Base-by-base conservation (phyloP, 2,329 filamentous ascomycete genomes). In the Incumbomyces delicatus region DNA sequence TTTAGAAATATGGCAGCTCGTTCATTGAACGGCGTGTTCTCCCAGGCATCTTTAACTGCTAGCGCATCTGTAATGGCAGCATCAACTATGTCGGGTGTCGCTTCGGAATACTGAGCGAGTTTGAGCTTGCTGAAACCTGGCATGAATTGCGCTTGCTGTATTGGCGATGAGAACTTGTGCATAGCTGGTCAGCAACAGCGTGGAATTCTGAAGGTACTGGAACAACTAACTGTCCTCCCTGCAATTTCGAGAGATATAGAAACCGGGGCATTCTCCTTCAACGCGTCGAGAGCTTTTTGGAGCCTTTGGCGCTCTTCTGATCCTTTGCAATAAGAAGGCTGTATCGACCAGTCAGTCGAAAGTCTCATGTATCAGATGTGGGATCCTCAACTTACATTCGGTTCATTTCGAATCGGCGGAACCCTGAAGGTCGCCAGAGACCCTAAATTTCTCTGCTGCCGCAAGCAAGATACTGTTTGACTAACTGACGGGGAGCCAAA, bases 391-490 rank as follows among this genome's bases (percentile, higher is more conserved):
- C 33, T 6, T 5, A 35, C 33, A 35, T 35, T 35, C 6, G 33
- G 33, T 17, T 35, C 33, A 17, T 35, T 35, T 4, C 33, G 33
- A n/a, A 35, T 35, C 5, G 33, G 33, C 12, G 33, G 33, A 4
- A 17, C 16, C 12, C 12, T 35, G 33, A 35, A 35, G 33, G 4
- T 35, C 4, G 33, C 33, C 12, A 35, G 33, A 20, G 33, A 13
- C 52, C 50, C 45, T 68, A 66, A 57, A 8, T 27, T 4, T 8
- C 22, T 27, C 22, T 5, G 8, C 22, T 27, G 22, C 4, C 8
- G 22, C 22, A n/a, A n/a, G n/a, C n/a, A n/a, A n/a, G n/a, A n/a
- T n/a, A n/a, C n/a, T n/a, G n/a, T n/a, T n/a, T n/a, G n/a, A n/a
- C n/a, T n/a, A n/a, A n/a, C n/a, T n/a, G n/a, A n/a, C n/a, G n/a